A percentile compares a stretch with the other conserved stretches of the same genome.
Evolutionary conservation across 495 filamentous ascomycete genomes (phyloP).

Genomic region (Tuber indicum): DNA sequence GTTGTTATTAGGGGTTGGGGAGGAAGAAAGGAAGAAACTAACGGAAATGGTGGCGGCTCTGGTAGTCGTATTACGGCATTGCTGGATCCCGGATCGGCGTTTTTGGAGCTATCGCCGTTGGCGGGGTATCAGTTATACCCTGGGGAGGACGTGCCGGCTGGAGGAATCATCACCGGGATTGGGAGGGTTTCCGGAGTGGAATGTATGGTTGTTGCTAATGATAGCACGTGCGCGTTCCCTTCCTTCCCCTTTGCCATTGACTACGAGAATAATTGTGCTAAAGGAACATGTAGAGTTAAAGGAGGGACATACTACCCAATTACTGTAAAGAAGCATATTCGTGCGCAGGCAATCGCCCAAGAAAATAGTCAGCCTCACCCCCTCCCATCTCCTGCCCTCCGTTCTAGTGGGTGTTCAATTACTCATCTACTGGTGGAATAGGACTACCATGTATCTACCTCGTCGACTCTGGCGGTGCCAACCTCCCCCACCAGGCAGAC

Average conservation of each 20-base stretch:
- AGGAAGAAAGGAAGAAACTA: constrained; percentile 4
- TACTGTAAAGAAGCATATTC: constrained; percentile 94
- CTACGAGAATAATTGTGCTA: not conserved
- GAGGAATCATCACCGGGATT: constrained; percentile 88
- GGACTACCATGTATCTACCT: constrained; percentile 82
- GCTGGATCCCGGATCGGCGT: constrained; percentile 81
- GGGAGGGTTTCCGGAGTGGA: constrained; percentile 84
- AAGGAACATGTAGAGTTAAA: constrained; percentile 57
- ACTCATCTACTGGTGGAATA: constrained; percentile 12
- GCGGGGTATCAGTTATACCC: constrained; percentile 83
- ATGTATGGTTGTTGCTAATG: constrained; percentile 93
- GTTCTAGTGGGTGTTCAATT: not conserved
- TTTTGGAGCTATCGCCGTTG: constrained; percentile 81
- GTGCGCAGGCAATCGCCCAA: constrained; percentile 83
- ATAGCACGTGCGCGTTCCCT: constrained; percentile 59
- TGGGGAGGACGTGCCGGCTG: constrained; percentile 75
- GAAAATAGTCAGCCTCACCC: constrained; percentile 58
- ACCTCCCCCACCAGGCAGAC: constrained; percentile 90
- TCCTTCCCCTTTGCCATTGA: not conserved
- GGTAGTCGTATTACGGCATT: constrained; percentile 68
- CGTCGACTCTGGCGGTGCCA: constrained; percentile 93
- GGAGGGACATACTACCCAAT: constrained; percentile 99
- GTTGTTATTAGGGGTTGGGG: not conserved
- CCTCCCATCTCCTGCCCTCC: not conserved
- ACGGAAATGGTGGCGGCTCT: not conserved